phyloP scores from a whole-genome alignment of 306 rosid genomes.

The Erythrophleum fordii region DNA sequence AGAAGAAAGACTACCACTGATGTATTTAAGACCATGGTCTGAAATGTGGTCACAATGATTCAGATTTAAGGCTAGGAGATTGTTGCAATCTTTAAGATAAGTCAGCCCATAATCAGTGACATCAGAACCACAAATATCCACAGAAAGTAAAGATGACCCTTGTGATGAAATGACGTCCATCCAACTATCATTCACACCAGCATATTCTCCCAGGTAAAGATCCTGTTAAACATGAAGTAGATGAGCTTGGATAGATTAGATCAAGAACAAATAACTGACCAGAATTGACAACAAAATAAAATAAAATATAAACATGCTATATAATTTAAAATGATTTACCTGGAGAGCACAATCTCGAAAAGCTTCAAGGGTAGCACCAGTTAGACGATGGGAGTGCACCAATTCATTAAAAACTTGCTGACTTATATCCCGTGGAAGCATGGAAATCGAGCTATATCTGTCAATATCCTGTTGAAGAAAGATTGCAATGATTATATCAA shows the following conservation, averaged over 20 bases:
- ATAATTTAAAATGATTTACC: slow-evolving; percentile 51
- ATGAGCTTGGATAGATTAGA: slow-evolving; percentile 30
- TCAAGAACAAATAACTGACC: slow-evolving; percentile 25
- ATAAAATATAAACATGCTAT: neutral
- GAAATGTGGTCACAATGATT: slow-evolving; percentile 87
- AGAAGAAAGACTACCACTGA: slow-evolving; percentile 62
- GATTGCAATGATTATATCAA: slow-evolving; percentile 37
- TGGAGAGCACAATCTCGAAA: slow-evolving; percentile 95
- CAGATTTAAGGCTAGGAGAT: slow-evolving; percentile 69
- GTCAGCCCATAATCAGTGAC: slow-evolving; percentile 80
- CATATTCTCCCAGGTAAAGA: slow-evolving; percentile 79
- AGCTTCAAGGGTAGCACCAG: slow-evolving; percentile 54
- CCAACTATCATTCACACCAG: slow-evolving; percentile 83
- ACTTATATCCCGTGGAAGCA: slow-evolving; percentile 89
- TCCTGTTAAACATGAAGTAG: slow-evolving; percentile 57
- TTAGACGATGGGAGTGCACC: slow-evolving; percentile 60
- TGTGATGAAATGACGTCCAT: slow-evolving; percentile 89
- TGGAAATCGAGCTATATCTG: slow-evolving; percentile 56
- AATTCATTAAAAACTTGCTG: slow-evolving; percentile 83
- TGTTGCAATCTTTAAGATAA: slow-evolving; percentile 73
- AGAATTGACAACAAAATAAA: neutral
- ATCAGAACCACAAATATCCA: slow-evolving; percentile 86
- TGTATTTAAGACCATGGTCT: slow-evolving; percentile 66
- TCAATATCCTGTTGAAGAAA: slow-evolving; percentile 68
- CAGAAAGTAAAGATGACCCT: slow-evolving; percentile 81